A percentile compares a stretch with the other conserved stretches of the same genome.
These are phyloP conservation scores for Ormosia emarginata DNA, from an alignment of 306 rosid species.

Conservation along the genomic window DNA sequence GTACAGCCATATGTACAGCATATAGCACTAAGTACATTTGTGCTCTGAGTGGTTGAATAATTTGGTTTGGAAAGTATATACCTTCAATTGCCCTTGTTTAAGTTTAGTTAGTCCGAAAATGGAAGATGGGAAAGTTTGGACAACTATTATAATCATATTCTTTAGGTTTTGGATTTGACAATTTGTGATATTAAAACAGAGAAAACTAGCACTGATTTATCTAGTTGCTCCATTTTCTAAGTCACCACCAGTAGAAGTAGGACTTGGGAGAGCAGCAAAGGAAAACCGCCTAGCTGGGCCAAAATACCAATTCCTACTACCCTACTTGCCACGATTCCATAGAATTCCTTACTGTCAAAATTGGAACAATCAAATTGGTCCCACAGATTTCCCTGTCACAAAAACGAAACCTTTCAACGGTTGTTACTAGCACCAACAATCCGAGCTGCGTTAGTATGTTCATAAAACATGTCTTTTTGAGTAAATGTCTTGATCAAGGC, in stretches of 20 bases:
- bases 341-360: neutral
- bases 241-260: constrained; percentile 6
- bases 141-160: constrained; percentile 1
- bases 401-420: constrained; percentile 5
- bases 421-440: constrained; percentile 25
- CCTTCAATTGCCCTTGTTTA: constrained; percentile 10
- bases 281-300: constrained; percentile 26
- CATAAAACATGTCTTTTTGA: constrained; percentile 11
- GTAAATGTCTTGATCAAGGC: constrained; percentile 20
- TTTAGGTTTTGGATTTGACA: constrained; percentile 21
- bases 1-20: constrained; percentile 26
- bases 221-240: constrained; percentile 17
- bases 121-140: constrained; percentile 15
- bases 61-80: neutral
- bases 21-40: constrained; percentile 27
- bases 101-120: neutral
- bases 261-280: neutral
- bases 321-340: constrained; percentile 30
- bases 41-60: constrained; percentile 19
- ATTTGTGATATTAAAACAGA: neutral
- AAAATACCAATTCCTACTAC: constrained; percentile 20
- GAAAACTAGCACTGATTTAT: neutral
- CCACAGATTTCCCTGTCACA: constrained; percentile 1
- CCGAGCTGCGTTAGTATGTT: neutral
- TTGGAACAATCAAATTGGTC: constrained; percentile 21